Conservation (phyloP, 306 rosid genomes). For the Trifolium pratense region DNA sequence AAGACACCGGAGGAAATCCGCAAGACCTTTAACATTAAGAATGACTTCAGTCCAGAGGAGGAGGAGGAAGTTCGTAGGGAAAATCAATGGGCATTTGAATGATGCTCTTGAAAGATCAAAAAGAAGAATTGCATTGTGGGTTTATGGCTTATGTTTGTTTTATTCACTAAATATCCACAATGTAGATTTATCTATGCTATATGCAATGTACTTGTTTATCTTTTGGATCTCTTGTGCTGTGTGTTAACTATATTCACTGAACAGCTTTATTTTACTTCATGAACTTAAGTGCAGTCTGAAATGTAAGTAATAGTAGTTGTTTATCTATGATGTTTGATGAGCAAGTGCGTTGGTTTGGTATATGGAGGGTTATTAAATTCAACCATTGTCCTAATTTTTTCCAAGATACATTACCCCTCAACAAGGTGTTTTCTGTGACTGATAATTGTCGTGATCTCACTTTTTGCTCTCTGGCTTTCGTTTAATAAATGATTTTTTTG, state of each 20-base stretch:
- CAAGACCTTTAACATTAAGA: slow-evolving; percentile 75
- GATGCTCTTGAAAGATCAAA: slow-evolving; percentile 33
- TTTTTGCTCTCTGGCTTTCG: no score
- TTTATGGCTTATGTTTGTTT: slow-evolving; percentile 38
- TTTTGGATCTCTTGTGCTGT: slow-evolving; percentile 39
- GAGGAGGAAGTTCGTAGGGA: slow-evolving; percentile 85
- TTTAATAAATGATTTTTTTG: no score
- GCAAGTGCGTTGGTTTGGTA: slow-evolving; percentile 15
- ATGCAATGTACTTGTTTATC: slow-evolving; percentile 9
- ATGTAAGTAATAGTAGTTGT: slow-evolving; percentile 50
- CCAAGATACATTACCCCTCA: no score
- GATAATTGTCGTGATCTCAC: no score
- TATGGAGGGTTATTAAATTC: no score
- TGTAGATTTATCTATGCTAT: slow-evolving; percentile 42
- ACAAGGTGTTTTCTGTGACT: no score
- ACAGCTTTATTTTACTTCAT: slow-evolving; percentile 32
- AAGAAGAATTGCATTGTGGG: slow-evolving; percentile 23
- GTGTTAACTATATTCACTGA: slow-evolving; percentile 19
- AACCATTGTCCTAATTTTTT: no score
- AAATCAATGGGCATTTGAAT: slow-evolving; percentile 90
- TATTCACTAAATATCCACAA: slow-evolving; percentile 23
- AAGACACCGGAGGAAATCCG: slow-evolving; percentile 83
- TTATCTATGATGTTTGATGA: slow-evolving; percentile 33
- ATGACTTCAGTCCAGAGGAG: slow-evolving; percentile 81
- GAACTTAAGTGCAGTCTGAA: slow-evolving; percentile 39